These are phyloP conservation scores for Penicillium odoratum DNA, from an alignment of 495 filamentous ascomycete species.

Conservation along the genomic window DNA sequence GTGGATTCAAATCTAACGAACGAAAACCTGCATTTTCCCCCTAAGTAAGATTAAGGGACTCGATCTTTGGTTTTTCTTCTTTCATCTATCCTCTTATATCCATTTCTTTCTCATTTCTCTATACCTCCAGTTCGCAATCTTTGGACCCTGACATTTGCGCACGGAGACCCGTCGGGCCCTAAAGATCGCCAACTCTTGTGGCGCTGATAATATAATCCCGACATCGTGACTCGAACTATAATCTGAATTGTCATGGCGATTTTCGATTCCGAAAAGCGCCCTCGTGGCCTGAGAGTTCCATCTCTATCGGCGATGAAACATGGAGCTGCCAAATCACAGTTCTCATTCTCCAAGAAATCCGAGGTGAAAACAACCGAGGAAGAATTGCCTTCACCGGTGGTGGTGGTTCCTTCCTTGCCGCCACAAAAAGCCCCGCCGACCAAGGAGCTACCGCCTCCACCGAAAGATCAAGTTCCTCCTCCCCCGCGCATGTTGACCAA, in stretches of 20 bases:
- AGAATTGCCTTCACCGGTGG: background rate
- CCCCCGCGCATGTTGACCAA: constrained; percentile 14
- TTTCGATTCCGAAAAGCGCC: constrained; percentile 42
- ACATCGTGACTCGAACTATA: too few relatives aligned
- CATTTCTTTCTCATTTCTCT: background rate
- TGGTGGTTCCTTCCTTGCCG: constrained; percentile 16
- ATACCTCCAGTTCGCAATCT: background rate
- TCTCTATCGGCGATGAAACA: constrained; percentile 38
- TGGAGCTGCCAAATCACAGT: constrained; percentile 23
- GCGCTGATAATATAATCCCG: constrained; percentile 2
- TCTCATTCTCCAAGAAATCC: constrained; percentile 27
- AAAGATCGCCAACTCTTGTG: constrained; percentile 6
- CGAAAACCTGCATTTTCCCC: constrained; percentile 11
- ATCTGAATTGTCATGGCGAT: constrained; percentile 31
- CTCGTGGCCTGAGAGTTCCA: constrained; percentile 40
- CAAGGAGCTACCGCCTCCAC: constrained; percentile 37
- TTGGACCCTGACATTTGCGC: constrained; percentile 3
- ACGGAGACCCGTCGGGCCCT: constrained; percentile 12
- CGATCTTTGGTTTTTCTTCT: constrained; percentile 6
- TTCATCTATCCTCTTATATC: background rate
- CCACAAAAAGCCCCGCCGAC: constrained; percentile 21
- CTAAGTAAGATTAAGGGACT: constrained; percentile 16
- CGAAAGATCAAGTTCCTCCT: constrained; percentile 18
- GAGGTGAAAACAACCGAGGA: constrained; percentile 11
- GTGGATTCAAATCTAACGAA: constrained; percentile 1